Evolutionary conservation across 2,329 filamentous ascomycete species (phyloP), one percentile per base, ranked within the genome.

Genomic region (Ceratocystis smalleyi): DNA sequence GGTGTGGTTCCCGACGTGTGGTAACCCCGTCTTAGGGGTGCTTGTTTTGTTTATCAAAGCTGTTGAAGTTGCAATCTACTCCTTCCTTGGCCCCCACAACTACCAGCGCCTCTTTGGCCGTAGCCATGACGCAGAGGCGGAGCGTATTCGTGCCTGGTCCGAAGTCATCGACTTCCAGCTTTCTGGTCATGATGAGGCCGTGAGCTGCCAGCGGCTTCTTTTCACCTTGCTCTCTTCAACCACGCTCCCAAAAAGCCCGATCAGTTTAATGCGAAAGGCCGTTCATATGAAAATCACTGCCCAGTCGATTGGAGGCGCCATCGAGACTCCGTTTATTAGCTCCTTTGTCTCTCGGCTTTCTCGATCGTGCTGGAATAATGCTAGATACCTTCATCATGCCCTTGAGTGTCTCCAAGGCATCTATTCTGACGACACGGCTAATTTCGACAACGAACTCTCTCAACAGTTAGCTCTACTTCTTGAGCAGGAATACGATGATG

Each of bases 161-260:
- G 96, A 96, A 70, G 91, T 91, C 15, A 81, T 96, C 64, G 92
- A 97, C 73, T 91, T 92, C 30, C 92, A 96, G 73, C 80, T 97
- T 22, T 89, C 89, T 8, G 92, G 92, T 51, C 91, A 92, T 15
- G 92, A 96, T 73, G 82, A 86, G 7, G 89, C 95, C 72, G 88
- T 96, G 69, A 95, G 87, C 77, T 91, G 88, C 74, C 91, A 89
- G 73, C 85, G 92, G 61, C 79, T 96, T 40, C 83, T 92, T 0
- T 78, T 96, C 61, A 96, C 91, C 0, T 79, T 96, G 30, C 85
- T 96, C 70, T 91, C 91, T 7, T 95, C 91, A 1, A 86, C 87
- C 27, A 96, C 91, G 0, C 78, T 96, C 1, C 91, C 91, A 10
- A 84, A 89, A 66, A 94, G 89, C 0, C 90, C 92, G 0, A 80